Base-by-base conservation (phyloP, 768 basidiomycete species). In the Udeniomyces megalosporus region DNA sequence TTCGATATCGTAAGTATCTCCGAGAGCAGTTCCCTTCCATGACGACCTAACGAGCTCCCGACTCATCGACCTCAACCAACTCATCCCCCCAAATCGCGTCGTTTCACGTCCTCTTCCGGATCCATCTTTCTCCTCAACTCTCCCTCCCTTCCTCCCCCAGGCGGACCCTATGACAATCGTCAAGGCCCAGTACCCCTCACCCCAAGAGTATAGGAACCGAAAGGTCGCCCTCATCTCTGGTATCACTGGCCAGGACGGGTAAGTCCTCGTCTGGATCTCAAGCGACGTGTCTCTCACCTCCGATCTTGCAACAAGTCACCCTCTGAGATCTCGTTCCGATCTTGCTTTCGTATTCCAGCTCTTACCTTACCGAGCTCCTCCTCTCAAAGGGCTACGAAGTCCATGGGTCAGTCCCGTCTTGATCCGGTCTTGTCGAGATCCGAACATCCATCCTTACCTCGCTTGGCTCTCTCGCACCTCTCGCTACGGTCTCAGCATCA, bases 161-260 rank as follows among this genome's bases (percentile, higher is more conserved):
- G 45, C 45, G 28, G 57, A 63, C 62, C 62, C 62, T 4, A 51
- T 51, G 34, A 29, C 47, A 15, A 58, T 56, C 26, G 42, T 63
- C 31, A 58, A 58, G 56, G 62, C 62, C 17, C n/a, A 44, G 45
- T 63, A 63, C 49, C 62, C 62, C 45, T 24, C 56, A 31, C 62
- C 62, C 24, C 56, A 48, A 38, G 56, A 57, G 38, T 63, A 63
- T 58, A 52, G 80, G 68, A 84, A 85, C 75, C 84, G 91, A 74
- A 95, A 93, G 74, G 88, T 96, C 66, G 91, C 91, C 11, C 77
- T 96, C 56, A 86, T 96, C 67, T 88, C 88, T 68, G 91, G 91
- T 72, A 87, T 95, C 74, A 92, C 91, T 65, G 91, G 91, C 42
- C 91, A 95, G 74, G 91, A 96, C 73, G 91, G 91, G 58, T 61